These are phyloP conservation scores for Malus hybrid DNA, from an alignment of 331 rosid genomes.

Conservation along the genomic window DNA sequence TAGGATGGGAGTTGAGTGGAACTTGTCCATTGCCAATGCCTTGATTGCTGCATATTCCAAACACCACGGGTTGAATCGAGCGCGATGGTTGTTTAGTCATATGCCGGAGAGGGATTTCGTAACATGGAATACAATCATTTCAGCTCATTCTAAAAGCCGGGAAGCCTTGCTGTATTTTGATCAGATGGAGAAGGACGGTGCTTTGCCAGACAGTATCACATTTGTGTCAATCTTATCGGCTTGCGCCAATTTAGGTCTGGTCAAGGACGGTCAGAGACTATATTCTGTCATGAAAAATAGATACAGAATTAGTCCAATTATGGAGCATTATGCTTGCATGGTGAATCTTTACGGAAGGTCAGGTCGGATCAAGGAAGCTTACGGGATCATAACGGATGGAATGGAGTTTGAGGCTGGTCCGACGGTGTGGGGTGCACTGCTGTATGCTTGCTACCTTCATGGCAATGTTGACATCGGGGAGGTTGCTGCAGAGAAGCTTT, in stretches of 20 bases:
- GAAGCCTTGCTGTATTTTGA: constrained; percentile 52
- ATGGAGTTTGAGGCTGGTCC: constrained; percentile 67
- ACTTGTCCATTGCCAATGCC: constrained; percentile 60
- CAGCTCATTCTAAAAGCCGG: constrained; percentile 52
- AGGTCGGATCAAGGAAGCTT: constrained; percentile 64
- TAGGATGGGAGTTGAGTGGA: constrained; percentile 55
- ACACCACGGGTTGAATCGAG: constrained; percentile 39
- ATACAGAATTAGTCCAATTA: constrained; percentile 60
- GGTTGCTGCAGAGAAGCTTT: constrained; percentile 67
- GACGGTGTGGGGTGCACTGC: constrained; percentile 81
- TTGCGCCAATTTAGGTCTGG: constrained; percentile 65
- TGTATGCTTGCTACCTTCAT: constrained; percentile 64
- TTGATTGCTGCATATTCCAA: constrained; percentile 60
- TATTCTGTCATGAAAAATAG: constrained; percentile 51
- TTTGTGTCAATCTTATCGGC: constrained; percentile 66
- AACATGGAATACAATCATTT: constrained; percentile 82
- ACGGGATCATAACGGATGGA: constrained; percentile 31
- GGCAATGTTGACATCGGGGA: constrained; percentile 55
- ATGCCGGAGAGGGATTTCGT: constrained; percentile 76
- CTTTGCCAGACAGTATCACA: constrained; percentile 54
- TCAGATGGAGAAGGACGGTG: constrained; percentile 53
- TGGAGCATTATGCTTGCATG: constrained; percentile 87
- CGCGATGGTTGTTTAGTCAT: constrained; percentile 44
- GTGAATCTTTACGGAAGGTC: constrained; percentile 89
- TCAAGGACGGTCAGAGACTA: constrained; percentile 57